Evolutionary conservation across 768 basidiomycete species (phyloP).

Genomic region (Russula vinacea): DNA sequence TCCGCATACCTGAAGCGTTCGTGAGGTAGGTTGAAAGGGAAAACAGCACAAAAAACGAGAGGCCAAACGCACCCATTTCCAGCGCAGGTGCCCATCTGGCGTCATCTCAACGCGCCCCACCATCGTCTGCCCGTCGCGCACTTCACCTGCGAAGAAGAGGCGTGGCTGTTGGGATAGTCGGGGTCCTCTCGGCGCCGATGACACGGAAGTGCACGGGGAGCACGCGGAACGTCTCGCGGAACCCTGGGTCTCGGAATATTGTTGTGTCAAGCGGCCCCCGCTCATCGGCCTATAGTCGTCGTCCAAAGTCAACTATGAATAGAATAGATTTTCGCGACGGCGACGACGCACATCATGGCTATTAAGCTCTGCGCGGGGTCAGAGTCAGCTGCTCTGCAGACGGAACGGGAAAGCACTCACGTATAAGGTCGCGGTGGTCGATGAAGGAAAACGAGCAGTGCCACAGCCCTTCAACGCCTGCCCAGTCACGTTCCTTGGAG

Average conservation of each 20-base stretch:
- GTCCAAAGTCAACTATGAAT: not conserved
- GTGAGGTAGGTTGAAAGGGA: not conserved
- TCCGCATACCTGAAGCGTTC: constrained; percentile 15
- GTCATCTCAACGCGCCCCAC: constrained; percentile 55
- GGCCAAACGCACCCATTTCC: constrained; percentile 60
- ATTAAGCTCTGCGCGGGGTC: constrained; percentile 48
- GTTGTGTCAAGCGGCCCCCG: constrained; percentile 41
- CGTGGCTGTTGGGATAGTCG: constrained; percentile 50
- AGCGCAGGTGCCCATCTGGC: constrained; percentile 54
- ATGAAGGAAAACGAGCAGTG: constrained; percentile 62
- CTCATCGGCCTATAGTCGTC: constrained; percentile 33
- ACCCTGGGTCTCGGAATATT: constrained; percentile 50
- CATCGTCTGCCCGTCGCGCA: constrained; percentile 48
- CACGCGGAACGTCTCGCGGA: constrained; percentile 52
- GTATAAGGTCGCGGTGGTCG: constrained; percentile 62
- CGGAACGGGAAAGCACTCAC: constrained; percentile 41
- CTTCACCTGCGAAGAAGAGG: constrained; percentile 53
- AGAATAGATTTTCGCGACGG: not conserved
- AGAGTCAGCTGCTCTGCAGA: not conserved
- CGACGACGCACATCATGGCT: constrained; percentile 35
- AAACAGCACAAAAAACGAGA: no score
- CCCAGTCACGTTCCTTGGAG: constrained; percentile 50
- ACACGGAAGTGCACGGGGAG: constrained; percentile 49
- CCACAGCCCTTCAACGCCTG: constrained; percentile 59
- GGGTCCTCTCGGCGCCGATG: constrained; percentile 44